These are phyloP conservation scores for Aspergillus terreus DNA, from an alignment of 2,329 filamentous ascomycete genomes.

Conservation along the genomic window DNA sequence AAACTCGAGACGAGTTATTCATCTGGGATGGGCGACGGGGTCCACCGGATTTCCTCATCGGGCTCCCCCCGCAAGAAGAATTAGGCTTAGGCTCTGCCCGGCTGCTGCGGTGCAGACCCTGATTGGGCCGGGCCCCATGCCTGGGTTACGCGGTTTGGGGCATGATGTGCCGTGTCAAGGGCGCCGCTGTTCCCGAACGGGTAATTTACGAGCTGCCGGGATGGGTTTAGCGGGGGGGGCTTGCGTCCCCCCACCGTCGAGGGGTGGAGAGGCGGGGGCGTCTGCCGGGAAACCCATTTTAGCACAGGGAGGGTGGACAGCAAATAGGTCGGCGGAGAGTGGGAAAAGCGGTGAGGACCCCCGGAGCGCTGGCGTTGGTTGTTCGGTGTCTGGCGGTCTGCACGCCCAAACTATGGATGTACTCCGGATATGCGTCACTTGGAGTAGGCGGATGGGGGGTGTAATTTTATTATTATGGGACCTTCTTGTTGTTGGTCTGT, in stretches of 20 bases:
- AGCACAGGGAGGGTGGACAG: background rate
- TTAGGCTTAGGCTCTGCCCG: slow-evolving; percentile 13
- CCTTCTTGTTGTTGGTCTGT: background rate
- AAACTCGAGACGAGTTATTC: slow-evolving; percentile 3
- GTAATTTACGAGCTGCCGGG: slow-evolving; percentile 16
- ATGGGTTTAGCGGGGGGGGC: slow-evolving; percentile 12
- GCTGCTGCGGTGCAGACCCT: background rate
- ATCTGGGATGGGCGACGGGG: background rate
- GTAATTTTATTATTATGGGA: background rate
- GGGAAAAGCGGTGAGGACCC: slow-evolving; percentile 19
- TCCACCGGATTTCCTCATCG: slow-evolving; percentile 14
- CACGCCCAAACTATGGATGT: background rate
- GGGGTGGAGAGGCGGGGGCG: slow-evolving; percentile 1
- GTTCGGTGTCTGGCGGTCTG: background rate
- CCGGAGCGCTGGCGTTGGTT: slow-evolving; percentile 6
- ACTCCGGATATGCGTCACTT: background rate
- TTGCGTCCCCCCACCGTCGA: background rate
- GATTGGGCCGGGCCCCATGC: slow-evolving; percentile 10
- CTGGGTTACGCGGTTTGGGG: slow-evolving; percentile 21
- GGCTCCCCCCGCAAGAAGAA: slow-evolving; percentile 14
- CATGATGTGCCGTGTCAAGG: slow-evolving; percentile 22
- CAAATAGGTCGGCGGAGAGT: too few relatives aligned
- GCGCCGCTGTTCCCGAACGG: slow-evolving; percentile 9
- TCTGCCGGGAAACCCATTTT: background rate
- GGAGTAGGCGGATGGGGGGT: background rate